Evolutionary conservation across 495 filamentous ascomycete species (phyloP).

Genomic region (Mytilinidion resinicola): DNA sequence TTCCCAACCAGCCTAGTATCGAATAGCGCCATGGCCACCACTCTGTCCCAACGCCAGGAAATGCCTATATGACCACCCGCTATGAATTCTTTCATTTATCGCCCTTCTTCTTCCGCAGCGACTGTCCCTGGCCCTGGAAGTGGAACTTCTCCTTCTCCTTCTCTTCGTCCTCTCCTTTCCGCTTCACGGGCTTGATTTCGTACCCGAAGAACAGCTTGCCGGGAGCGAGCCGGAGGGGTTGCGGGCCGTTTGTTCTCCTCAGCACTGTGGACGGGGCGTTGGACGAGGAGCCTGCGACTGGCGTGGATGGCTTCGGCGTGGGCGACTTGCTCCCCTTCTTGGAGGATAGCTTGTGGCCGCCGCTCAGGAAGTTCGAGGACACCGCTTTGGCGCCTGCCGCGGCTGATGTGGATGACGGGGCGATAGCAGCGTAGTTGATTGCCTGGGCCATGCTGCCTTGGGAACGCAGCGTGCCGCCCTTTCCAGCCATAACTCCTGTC

Average conservation of each 20-base stretch:
- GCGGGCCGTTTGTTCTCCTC: conserved; percentile 66
- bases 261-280: conserved; percentile 46
- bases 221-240: conserved; percentile 75
- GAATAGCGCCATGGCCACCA: too few relatives aligned
- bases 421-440: conserved; percentile 95
- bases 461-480: conserved; percentile 66
- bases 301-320: conserved; percentile 75
- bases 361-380: conserved; percentile 69
- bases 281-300: conserved; percentile 61
- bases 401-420: conserved; percentile 62
- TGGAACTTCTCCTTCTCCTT: conserved; percentile 53
- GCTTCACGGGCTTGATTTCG: conserved; percentile 78
- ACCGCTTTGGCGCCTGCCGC: conserved; percentile 55
- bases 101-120: conserved; percentile 55
- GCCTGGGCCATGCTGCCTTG: conserved; percentile 93
- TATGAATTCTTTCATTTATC: conserved; percentile 22
- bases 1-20: too few relatives aligned
- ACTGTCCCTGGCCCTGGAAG: conserved; percentile 85
- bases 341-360: conserved; percentile 68
- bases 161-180: conserved; percentile 63
- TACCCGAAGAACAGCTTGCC: conserved; percentile 97
- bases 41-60: neutral
- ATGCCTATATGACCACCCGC: too few relatives aligned
- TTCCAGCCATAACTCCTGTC: conserved; percentile 43
- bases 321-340: conserved; percentile 75